phyloP scores from a whole-genome alignment of 345 rosid species.

The Cochlearia excelsa region DNA sequence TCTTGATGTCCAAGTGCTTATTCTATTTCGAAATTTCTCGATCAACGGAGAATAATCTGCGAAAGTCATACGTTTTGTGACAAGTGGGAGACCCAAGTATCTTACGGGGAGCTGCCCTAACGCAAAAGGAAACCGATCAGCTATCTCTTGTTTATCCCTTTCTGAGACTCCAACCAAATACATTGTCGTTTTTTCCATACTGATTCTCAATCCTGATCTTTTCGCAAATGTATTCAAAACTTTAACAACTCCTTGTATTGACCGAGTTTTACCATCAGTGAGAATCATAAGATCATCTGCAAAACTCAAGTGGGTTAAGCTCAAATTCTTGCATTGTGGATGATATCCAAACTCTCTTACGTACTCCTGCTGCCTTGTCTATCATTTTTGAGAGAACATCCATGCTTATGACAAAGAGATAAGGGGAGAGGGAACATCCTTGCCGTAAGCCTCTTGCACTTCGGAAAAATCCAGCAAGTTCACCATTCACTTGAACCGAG shows the following conservation, averaged over 20 bases:
- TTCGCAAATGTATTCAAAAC: neutral
- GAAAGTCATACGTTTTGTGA: neutral
- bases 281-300: no score
- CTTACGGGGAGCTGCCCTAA: neutral
- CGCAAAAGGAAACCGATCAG: neutral
- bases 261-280: neutral
- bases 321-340: neutral
- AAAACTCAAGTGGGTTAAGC: no score
- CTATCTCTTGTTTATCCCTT: no score
- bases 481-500: neutral
- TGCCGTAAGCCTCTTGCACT: neutral
- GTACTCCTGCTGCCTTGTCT: neutral
- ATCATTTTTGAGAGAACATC: neutral
- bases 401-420: neutral
- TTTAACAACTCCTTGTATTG: neutral
- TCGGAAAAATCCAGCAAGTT: neutral
- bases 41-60: neutral
- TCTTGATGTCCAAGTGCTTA: neutral
- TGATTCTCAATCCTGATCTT: neutral
- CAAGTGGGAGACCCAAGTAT: neutral
- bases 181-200: neutral
- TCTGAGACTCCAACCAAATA: no score
- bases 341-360: neutral
- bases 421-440: neutral
- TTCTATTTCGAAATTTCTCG: neutral